Evolutionary conservation across 192 early-diverging fungal species (phyloP).

Genomic region (Backusella westeae): DNA sequence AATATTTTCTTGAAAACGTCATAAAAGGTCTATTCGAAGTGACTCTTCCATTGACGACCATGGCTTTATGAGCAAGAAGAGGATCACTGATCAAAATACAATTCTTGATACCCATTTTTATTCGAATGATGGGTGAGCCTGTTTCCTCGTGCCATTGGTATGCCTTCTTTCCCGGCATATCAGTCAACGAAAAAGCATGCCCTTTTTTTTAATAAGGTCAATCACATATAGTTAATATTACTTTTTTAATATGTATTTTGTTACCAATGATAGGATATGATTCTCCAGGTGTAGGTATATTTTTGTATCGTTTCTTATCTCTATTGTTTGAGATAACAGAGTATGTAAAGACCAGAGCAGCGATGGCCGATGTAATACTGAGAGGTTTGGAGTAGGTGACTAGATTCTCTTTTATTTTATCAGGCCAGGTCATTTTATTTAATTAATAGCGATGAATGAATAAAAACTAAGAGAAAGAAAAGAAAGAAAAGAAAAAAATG

Average conservation of each 20-base stretch:
- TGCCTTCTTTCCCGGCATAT: background rate
- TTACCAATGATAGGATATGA: background rate
- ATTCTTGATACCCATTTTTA: slow-evolving; percentile 7
- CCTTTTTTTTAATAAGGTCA: background rate
- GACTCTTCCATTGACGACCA: background rate
- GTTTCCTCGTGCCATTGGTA: background rate
- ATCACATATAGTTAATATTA: too few species aligned
- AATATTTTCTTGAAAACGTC: background rate
- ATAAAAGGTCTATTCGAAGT: background rate
- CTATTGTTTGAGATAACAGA: background rate
- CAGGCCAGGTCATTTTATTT: background rate
- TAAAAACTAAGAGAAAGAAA: background rate
- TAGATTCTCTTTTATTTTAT: background rate
- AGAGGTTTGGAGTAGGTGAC: background rate
- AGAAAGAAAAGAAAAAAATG: background rate
- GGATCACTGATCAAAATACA: slow-evolving; percentile 13
- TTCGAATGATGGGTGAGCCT: background rate
- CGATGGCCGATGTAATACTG: background rate
- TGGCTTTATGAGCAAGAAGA: background rate
- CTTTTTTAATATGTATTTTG: background rate
- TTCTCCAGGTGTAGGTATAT: background rate
- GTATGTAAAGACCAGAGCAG: background rate
- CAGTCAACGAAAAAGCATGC: background rate
- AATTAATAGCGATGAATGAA: background rate
- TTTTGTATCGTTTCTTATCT: background rate